Percentiles rank a stretch among this genome's conserved stretches.
phyloP scores from a whole-genome alignment of 768 basidiomycete species.

The Mycena chlorophos region DNA sequence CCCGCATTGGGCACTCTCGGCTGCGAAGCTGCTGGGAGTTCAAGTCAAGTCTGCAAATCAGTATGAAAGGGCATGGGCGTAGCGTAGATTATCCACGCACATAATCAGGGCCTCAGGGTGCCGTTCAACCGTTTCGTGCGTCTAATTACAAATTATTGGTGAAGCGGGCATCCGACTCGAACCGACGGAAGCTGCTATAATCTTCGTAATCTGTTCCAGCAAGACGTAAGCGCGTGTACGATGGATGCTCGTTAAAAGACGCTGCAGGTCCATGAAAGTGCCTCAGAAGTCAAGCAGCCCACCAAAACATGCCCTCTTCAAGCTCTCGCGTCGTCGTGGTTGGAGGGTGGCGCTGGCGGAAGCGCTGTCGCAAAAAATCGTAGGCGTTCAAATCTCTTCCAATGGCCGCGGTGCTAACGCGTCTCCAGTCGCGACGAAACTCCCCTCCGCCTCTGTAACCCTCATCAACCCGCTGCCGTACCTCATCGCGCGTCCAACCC shows the following conservation, averaged over 20 bases:
- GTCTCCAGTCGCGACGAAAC: constrained; percentile 5
- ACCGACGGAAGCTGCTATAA: too few species aligned
- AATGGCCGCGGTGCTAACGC: not conserved
- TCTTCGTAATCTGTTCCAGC: too few species aligned
- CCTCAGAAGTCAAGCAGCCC: not conserved
- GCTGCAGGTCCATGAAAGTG: not conserved
- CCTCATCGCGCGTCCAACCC: constrained; percentile 38
- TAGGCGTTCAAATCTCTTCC: not conserved
- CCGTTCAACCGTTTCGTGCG: too few species aligned
- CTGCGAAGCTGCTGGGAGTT: constrained; percentile 63
- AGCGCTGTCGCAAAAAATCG: not conserved
- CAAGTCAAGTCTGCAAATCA: constrained; percentile 72
- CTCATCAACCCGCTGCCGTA: constrained; percentile 40
- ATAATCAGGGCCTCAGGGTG: not conserved
- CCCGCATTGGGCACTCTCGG: constrained; percentile 63
- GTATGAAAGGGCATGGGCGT: constrained; percentile 61
- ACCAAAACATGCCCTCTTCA: not conserved
- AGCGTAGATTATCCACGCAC: constrained; percentile 21
- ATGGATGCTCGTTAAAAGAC: too few species aligned
- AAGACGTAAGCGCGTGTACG: too few species aligned
- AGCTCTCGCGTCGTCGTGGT: not conserved
- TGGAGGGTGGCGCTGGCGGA: not conserved
- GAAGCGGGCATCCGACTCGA: too few species aligned
- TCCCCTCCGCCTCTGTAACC: constrained; percentile 9
- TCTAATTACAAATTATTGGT: too few species aligned